Evolutionary conservation across 1,284 basidiomycete species (phyloP).

Genomic region (Macrocystidia cucumis): DNA sequence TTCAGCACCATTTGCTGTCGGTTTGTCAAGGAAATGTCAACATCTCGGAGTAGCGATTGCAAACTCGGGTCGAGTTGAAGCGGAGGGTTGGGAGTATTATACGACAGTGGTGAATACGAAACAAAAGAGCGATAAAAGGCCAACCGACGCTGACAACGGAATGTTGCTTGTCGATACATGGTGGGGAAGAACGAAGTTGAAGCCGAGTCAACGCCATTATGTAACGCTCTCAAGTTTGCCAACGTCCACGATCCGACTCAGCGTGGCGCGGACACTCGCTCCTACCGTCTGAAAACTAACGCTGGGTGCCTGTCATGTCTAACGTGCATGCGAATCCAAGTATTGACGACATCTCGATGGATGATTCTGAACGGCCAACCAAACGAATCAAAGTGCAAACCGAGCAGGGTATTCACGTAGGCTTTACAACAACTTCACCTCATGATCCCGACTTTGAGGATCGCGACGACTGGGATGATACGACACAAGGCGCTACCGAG

Average conservation of each 20-base stretch:
- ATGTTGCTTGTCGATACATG: too few relatives aligned
- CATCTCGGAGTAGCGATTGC: constrained; percentile 50
- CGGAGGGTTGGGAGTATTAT: constrained; percentile 32
- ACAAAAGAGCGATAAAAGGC: constrained; percentile 1
- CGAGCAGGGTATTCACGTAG: constrained; percentile 25
- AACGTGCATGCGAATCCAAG: too few relatives aligned
- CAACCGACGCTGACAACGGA: too few relatives aligned
- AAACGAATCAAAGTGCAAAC: constrained; percentile 32
- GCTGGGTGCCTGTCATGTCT: too few relatives aligned
- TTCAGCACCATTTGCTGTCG: constrained; percentile 24
- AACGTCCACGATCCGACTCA: too few relatives aligned
- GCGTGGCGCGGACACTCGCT: too few relatives aligned
- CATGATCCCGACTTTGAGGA: constrained; percentile 33
- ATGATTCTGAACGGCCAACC: constrained; percentile 29
- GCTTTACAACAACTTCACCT: constrained; percentile 5
- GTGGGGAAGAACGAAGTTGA: too few relatives aligned
- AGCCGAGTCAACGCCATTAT: too few relatives aligned
- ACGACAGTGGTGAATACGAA: constrained; percentile 1
- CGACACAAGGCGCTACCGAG: constrained; percentile 25
- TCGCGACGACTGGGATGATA: constrained; percentile 43
- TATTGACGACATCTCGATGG: too few relatives aligned
- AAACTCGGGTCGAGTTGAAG: constrained; percentile 59
- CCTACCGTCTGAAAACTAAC: too few relatives aligned
- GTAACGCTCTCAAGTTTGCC: constrained; percentile 6
- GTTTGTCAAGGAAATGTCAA: constrained; percentile 53